Conservation (phyloP, 2,329 filamentous ascomycete species). For the Rhinocladiella mackenziei region DNA sequence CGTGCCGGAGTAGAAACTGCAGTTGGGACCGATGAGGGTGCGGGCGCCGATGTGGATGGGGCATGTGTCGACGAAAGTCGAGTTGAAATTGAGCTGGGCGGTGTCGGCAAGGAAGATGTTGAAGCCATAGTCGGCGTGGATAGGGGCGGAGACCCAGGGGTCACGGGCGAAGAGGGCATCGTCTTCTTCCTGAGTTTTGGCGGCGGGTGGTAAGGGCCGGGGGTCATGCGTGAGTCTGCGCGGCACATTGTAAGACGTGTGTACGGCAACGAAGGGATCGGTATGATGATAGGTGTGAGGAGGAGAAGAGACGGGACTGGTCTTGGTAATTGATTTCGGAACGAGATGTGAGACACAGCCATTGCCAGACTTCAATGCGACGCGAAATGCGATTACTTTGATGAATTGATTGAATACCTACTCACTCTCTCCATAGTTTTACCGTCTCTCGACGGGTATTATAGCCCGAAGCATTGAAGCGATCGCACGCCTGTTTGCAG, state of each 20-base stretch:
- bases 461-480: neutral
- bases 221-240: neutral
- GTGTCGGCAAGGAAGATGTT: constrained; percentile 67
- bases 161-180: constrained; percentile 61
- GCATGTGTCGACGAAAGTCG: constrained; percentile 72
- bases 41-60: constrained; percentile 69
- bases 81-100: constrained; percentile 73
- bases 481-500: neutral
- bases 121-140: constrained; percentile 72
- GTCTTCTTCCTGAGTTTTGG: constrained; percentile 58
- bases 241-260: no score
- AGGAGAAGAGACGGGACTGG: neutral
- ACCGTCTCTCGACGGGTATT: neutral
- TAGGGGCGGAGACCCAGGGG: constrained; percentile 66
- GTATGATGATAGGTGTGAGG: no score
- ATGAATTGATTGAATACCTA: no score
- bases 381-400: no score
- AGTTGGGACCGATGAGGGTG: constrained; percentile 74
- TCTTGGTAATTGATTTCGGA: no score
- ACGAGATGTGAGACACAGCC: no score
- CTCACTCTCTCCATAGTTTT: neutral
- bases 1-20: constrained; percentile 67
- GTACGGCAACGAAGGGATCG: no score
- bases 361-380: no score
- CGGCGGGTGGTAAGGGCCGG: constrained; percentile 57